Evolutionary conservation across 305 asterid genomes (phyloP), one percentile per base, ranked within the genome.

Genomic region (Petunia hybrid): DNA sequence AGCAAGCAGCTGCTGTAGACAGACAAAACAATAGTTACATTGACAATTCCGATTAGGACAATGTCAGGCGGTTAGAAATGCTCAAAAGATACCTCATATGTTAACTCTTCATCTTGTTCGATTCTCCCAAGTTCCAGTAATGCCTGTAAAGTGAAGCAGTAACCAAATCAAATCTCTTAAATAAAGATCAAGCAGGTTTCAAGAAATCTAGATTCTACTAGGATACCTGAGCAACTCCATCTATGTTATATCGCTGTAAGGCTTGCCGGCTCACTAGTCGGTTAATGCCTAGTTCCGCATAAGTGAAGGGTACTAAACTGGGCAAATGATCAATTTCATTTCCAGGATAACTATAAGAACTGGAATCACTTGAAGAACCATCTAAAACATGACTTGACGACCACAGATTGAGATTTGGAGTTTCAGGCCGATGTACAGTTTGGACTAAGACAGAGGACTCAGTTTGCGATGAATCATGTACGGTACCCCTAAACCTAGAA

Each of bases 221-320:
- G 78, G 31, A 39, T 39, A 95, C 99, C 97, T 92, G 97, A 12
- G 94, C 89, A 45, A 90, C 81, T 80, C 87, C 94, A 80, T 86
- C 92, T 84, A 90, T 85, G 84, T 89, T 86, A 80, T 86, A 86
- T n/a, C 85, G 86, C 76, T 87, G 86, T 57, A 87, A 87, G 63
- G 78, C 80, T 76, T 87, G 88, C 60, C 51, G 87, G 74, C 81
- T 85, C 87, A 77, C 66, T 35, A 80, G 65, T 63, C 53, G 85
- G 65, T 86, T 51, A 48, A 83, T 81, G 80, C 87, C 84, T 9
- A 40, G 78, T 40, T 87, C 97, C 4, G 80, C 41, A 56, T 92
- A 85, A 35, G 88, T 84, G 35, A 82, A 42, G 4, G 78, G 48
- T 38, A 74, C 64, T 36, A 53, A 46, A 51, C 78, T 63, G 36